Conservation (phyloP, 805 yeast species). For the Candida ortonii region DNA sequence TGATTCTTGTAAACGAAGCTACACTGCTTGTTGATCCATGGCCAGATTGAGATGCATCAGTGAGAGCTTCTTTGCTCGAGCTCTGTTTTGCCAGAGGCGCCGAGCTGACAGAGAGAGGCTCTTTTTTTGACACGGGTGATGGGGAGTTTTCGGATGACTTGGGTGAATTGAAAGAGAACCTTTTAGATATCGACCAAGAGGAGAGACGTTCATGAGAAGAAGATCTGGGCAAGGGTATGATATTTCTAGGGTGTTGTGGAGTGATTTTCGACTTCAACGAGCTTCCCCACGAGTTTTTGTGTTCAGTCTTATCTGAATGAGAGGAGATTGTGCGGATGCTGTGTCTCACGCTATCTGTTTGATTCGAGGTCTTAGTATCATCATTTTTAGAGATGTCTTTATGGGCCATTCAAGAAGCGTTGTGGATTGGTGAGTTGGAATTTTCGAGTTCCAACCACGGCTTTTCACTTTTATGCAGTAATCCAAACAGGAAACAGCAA, state of each 20-base stretch:
- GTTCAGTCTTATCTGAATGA: neutral
- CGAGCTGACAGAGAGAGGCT: constrained; percentile 1
- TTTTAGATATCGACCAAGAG: constrained; percentile 11
- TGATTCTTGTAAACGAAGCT: constrained; percentile 12
- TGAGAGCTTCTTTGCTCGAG: constrained; percentile 5
- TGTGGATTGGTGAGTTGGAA: no score
- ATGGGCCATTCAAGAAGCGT: neutral
- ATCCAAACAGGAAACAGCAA: no score
- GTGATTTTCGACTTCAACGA: constrained; percentile 20
- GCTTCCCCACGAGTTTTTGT: constrained; percentile 20
- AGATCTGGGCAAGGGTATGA: constrained; percentile 8
- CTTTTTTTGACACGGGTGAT: no score
- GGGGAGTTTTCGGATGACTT: constrained; percentile 1
- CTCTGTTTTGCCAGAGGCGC: constrained; percentile 5
- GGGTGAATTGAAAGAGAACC: constrained; percentile 13
- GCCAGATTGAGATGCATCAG: constrained; percentile 5
- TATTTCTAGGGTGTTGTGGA: constrained; percentile 1
- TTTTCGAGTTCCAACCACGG: no score
- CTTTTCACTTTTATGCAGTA: no score
- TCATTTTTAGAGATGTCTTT: neutral
- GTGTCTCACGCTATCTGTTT: neutral
- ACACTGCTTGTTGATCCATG: constrained; percentile 13
- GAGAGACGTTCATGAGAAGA: constrained; percentile 13
- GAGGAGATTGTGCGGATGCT: neutral
- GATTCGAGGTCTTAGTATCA: neutral